phyloP scores from a whole-genome alignment of 23 red algal species.

The Gracilaria domingensis region DNA sequence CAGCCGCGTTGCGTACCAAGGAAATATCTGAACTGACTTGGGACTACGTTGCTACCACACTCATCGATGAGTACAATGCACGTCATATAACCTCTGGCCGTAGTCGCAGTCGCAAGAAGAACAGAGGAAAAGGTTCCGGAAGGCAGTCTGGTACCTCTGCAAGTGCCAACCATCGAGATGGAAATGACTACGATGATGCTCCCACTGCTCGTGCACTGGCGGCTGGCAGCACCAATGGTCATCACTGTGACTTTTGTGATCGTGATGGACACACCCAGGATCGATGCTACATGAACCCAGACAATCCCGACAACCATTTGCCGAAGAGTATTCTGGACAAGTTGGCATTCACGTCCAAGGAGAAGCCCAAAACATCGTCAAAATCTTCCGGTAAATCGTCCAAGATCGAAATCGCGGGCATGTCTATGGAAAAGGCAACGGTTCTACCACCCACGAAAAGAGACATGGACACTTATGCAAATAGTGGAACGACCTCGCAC shows the following conservation, averaged over 20 bases:
- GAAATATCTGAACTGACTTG: slow-evolving; percentile 20
- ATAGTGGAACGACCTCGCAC: slow-evolving; percentile 25
- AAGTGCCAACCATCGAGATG: neutral
- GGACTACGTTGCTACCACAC: slow-evolving; percentile 42
- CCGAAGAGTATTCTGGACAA: neutral
- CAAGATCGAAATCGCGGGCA: slow-evolving; percentile 3
- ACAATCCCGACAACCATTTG: slow-evolving; percentile 23
- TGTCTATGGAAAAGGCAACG: slow-evolving; percentile 32
- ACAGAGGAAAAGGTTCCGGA: neutral
- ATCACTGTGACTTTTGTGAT: slow-evolving; percentile 39
- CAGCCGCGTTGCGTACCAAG: slow-evolving; percentile 38
- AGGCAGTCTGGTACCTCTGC: neutral
- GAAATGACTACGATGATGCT: neutral
- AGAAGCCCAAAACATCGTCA: neutral
- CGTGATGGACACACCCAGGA: slow-evolving; percentile 22
- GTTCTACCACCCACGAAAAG: neutral
- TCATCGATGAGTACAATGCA: slow-evolving; percentile 46
- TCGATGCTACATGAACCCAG: slow-evolving; percentile 31
- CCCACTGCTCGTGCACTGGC: neutral
- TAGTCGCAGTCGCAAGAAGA: neutral
- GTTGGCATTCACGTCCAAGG: neutral
- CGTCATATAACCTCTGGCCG: neutral
- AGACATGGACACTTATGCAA: slow-evolving; percentile 31
- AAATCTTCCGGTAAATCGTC: neutral
- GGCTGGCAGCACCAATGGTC: neutral